Percentiles rank a stretch among this genome's conserved stretches.
These are phyloP conservation scores for Xylaria nigripes DNA, from an alignment of 495 filamentous ascomycete genomes.

Conservation along the genomic window DNA sequence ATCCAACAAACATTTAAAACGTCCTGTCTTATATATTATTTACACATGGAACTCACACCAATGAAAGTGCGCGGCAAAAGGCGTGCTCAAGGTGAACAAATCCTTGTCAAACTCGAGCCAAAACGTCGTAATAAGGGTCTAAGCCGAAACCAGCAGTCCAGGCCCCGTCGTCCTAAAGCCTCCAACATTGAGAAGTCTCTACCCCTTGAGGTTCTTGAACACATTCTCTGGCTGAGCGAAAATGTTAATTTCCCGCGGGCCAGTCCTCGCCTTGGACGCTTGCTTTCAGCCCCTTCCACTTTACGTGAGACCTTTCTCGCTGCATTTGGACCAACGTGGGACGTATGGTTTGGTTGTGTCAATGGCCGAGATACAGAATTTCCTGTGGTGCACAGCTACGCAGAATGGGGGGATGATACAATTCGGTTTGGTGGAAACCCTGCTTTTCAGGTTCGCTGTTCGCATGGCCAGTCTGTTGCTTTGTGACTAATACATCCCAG, in stretches of 20 bases:
- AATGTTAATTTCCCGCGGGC: slow-evolving; percentile 32
- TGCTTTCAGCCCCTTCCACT: slow-evolving; percentile 25
- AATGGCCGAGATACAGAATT: neutral
- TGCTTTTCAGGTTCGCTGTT: slow-evolving; percentile 26
- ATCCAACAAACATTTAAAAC: neutral
- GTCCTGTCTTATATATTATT: neutral
- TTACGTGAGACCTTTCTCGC: slow-evolving; percentile 20
- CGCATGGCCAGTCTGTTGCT: neutral
- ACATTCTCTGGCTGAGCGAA: slow-evolving; percentile 30
- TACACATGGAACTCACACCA: slow-evolving; percentile 23
- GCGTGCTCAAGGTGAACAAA: slow-evolving; percentile 7
- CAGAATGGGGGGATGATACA: slow-evolving; percentile 1
- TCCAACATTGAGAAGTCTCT: slow-evolving; percentile 28
- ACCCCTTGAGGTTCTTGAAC: slow-evolving; percentile 37
- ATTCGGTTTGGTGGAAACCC: slow-evolving; percentile 21
- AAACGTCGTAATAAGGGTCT: neutral
- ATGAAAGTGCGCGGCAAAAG: slow-evolving; percentile 22
- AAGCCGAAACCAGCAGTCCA: slow-evolving; percentile 7
- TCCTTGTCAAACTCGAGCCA: neutral
- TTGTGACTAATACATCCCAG: slow-evolving; percentile 17
- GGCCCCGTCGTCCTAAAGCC: slow-evolving; percentile 5
- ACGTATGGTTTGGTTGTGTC: slow-evolving; percentile 21
- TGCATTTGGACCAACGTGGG: slow-evolving; percentile 35
- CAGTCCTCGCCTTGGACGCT: slow-evolving; percentile 27
- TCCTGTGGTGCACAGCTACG: neutral